Conservation (phyloP, 2,329 filamentous ascomycete genomes). For the Nemania abortiva region DNA sequence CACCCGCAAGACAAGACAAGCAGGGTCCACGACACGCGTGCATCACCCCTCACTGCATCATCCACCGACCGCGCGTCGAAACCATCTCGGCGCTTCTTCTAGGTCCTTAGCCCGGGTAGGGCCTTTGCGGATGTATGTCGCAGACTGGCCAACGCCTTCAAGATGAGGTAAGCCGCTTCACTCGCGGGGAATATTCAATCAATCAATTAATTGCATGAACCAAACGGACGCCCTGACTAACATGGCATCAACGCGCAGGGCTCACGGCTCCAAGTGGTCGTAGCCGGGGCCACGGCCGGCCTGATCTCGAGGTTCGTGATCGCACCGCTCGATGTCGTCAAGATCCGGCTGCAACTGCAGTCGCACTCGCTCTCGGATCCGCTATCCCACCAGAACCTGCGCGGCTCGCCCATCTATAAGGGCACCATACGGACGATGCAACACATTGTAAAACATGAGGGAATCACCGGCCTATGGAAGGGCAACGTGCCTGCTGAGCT, state of each 20-base stretch:
- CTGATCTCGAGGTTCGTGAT: slow-evolving; percentile 94
- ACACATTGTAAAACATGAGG: slow-evolving; percentile 83
- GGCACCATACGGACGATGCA: slow-evolving; percentile 81
- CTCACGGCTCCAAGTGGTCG: slow-evolving; percentile 67
- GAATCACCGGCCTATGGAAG: slow-evolving; percentile 92
- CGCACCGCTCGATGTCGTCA: slow-evolving; percentile 95
- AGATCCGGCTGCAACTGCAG: slow-evolving; percentile 96
- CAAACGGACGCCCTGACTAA: slow-evolving; percentile 12
- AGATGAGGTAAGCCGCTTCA: slow-evolving; percentile 63
- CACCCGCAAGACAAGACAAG: slow-evolving; percentile 14
- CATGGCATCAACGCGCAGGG: slow-evolving; percentile 55
- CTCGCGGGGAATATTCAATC: neutral
- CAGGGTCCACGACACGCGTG: neutral
- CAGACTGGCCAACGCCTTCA: slow-evolving; percentile 62
- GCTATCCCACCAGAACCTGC: slow-evolving; percentile 64
- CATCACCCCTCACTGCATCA: neutral
- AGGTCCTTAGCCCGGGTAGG: slow-evolving; percentile 45
- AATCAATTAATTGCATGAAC: neutral
- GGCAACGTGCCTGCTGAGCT: slow-evolving; percentile 96
- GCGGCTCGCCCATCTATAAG: slow-evolving; percentile 71
- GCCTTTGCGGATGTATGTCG: slow-evolving; percentile 58
- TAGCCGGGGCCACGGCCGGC: slow-evolving; percentile 75
- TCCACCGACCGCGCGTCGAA: neutral
- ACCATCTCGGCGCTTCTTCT: slow-evolving; percentile 2
- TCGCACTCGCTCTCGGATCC: slow-evolving; percentile 85